Percentiles rank a stretch among this genome's conserved stretches.
Evolutionary conservation across 768 basidiomycete genomes (phyloP).

Genomic region (Russula sp.): DNA sequence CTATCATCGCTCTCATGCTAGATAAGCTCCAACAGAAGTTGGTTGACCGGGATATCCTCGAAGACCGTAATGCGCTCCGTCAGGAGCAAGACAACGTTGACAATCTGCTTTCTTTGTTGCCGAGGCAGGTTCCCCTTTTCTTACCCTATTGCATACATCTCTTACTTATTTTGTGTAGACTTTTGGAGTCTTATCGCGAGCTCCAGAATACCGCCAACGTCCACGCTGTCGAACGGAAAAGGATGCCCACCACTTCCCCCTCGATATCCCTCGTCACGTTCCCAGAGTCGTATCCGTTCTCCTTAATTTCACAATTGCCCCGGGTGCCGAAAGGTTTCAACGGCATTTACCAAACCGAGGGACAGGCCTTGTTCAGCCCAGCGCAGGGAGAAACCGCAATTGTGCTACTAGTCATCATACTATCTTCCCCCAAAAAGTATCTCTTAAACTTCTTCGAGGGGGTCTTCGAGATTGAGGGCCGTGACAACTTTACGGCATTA

Average conservation of each 20-base stretch:
- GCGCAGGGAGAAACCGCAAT: constrained; percentile 80
- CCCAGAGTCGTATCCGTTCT: constrained; percentile 91
- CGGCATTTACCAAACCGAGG: constrained; percentile 36
- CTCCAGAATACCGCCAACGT: constrained; percentile 60
- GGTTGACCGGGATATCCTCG: constrained; percentile 54
- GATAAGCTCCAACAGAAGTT: constrained; percentile 82
- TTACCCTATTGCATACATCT: neutral
- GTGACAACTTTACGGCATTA: constrained; percentile 63
- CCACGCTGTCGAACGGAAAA: constrained; percentile 61
- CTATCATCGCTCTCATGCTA: constrained; percentile 81
- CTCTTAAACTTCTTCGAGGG: constrained; percentile 73
- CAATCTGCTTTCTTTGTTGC: constrained; percentile 70
- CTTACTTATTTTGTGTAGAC: constrained; percentile 34
- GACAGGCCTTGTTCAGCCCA: constrained; percentile 55
- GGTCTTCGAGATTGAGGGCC: constrained; percentile 82
- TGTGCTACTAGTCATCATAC: constrained; percentile 73
- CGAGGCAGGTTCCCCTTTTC: constrained; percentile 47
- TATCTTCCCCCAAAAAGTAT: constrained; percentile 72
- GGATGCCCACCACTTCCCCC: constrained; percentile 49
- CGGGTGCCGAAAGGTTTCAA: constrained; percentile 39
- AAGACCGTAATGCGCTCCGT: constrained; percentile 52
- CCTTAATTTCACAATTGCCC: constrained; percentile 63
- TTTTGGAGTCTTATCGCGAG: constrained; percentile 85
- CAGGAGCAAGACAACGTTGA: constrained; percentile 94
- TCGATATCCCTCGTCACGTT: constrained; percentile 70